Percentiles rank a stretch among this genome's conserved stretches.
These are phyloP conservation scores for Fusarium buharicum DNA, from an alignment of 2,329 filamentous ascomycete genomes.

Conservation along the genomic window DNA sequence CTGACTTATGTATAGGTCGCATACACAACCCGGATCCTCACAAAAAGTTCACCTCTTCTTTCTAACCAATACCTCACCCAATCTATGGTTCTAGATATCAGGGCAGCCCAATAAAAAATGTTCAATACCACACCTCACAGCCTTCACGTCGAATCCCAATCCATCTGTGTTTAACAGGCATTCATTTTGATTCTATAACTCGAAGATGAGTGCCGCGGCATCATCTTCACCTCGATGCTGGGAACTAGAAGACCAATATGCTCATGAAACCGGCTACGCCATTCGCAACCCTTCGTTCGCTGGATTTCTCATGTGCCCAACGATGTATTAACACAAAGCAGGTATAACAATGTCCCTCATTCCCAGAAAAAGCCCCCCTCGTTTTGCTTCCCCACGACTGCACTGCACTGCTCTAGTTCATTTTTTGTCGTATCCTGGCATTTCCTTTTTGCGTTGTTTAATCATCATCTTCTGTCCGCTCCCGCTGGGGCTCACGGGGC, in stretches of 20 bases:
- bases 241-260: conserved; percentile 48
- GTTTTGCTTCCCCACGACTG: conserved; percentile 26
- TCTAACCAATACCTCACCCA: conserved; percentile 6
- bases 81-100: background rate
- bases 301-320: conserved; percentile 44
- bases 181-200: conserved; percentile 37
- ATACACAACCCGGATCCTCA: conserved; percentile 32
- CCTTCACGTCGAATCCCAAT: background rate
- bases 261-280: conserved; percentile 52
- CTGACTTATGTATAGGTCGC: conserved; percentile 20
- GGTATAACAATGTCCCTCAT: conserved; percentile 42
- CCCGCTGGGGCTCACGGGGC: conserved; percentile 51
- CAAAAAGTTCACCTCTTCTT: conserved; percentile 30
- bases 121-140: conserved; percentile 13
- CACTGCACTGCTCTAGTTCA: conserved; percentile 25
- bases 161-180: conserved; percentile 27
- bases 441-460: conserved; percentile 49
- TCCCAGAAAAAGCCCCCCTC: conserved; percentile 34
- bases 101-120: conserved; percentile 14
- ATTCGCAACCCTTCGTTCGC: conserved; percentile 50
- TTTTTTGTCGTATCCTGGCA: conserved; percentile 30
- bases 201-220: conserved; percentile 32
- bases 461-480: conserved; percentile 67
- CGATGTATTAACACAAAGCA: conserved; percentile 51
- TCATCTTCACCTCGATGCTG: conserved; percentile 36